Percentiles rank a stretch among this genome's conserved stretches.
Evolutionary conservation across 176 grass and related monocot species (phyloP).

Genomic region (Metroxylon sagu): DNA sequence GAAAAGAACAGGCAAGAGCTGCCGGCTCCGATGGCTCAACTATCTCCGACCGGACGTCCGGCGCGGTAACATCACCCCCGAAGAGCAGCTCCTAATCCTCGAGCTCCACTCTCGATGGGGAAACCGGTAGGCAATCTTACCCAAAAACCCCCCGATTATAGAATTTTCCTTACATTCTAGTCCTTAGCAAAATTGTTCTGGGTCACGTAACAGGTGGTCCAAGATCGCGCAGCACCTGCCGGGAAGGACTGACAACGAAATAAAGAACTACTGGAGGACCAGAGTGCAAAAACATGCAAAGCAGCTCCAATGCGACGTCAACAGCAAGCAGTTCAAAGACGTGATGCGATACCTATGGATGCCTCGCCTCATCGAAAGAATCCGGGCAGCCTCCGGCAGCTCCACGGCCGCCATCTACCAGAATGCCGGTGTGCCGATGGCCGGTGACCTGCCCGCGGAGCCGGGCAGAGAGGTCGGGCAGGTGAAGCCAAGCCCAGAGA

Average conservation of each 20-base stretch:
- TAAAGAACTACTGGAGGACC: slow-evolving; percentile 17
- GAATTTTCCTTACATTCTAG: not conserved
- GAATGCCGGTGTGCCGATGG: not conserved
- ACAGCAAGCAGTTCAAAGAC: slow-evolving; percentile 18
- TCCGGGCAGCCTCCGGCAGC: not conserved
- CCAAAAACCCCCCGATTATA: not conserved
- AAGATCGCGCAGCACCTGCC: slow-evolving; percentile 15
- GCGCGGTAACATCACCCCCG: slow-evolving; percentile 85
- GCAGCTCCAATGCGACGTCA: slow-evolving; percentile 16
- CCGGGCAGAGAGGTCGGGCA: not conserved
- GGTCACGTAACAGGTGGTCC: not conserved
- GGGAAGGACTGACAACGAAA: slow-evolving; percentile 11
- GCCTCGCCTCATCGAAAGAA: slow-evolving; percentile 4
- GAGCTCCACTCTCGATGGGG: slow-evolving; percentile 97
- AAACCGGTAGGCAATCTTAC: slow-evolving; percentile 33
- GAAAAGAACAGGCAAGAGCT: slow-evolving; percentile 96
- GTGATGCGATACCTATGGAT: slow-evolving; percentile 13
- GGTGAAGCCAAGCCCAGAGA: slow-evolving; percentile 23
- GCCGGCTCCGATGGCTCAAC: slow-evolving; percentile 95
- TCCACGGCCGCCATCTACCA: not conserved
- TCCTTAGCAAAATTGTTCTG: not conserved
- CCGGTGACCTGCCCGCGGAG: not conserved
- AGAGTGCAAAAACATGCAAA: slow-evolving; percentile 11
- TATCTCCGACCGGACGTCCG: slow-evolving; percentile 94
- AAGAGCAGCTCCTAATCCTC: slow-evolving; percentile 95